Percentiles rank a stretch among this genome's conserved stretches.
Conservation (phyloP, 345 rosid species). For the Triadica sebifera region DNA sequence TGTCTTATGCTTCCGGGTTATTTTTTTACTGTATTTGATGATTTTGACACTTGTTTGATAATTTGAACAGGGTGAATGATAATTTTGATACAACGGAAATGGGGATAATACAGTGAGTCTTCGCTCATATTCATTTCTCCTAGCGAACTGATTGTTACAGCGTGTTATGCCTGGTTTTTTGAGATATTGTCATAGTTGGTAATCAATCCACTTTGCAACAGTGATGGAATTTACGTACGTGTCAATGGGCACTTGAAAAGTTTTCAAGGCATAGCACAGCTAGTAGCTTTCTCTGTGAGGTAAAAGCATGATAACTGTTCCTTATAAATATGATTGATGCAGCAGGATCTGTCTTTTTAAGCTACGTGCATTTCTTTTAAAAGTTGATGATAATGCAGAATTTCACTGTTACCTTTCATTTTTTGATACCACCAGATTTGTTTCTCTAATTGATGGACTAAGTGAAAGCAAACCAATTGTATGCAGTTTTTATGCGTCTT, state of each 20-base stretch:
- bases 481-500: not conserved
- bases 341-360: not conserved
- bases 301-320: conserved; percentile 17
- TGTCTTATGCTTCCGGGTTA: not conserved
- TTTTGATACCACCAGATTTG: not conserved
- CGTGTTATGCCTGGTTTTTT: not conserved
- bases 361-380: not conserved
- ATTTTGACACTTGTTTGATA: not conserved
- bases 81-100: conserved; percentile 58
- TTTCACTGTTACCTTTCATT: not conserved
- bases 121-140: not conserved
- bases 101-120: conserved; percentile 60
- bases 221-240: conserved; percentile 75
- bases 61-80: conserved; percentile 66
- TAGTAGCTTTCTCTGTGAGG: conserved; percentile 84
- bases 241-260: conserved; percentile 74
- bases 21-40: not conserved
- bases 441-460: not conserved
- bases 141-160: not conserved
- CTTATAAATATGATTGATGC: not conserved
- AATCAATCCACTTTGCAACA: conserved; percentile 22
- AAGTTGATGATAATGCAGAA: not conserved
- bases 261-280: conserved; percentile 59
- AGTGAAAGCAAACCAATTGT: not conserved
- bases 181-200: not conserved